Conservation (phyloP, 805 yeast species). For the Saccharomyces eubayanus region DNA sequence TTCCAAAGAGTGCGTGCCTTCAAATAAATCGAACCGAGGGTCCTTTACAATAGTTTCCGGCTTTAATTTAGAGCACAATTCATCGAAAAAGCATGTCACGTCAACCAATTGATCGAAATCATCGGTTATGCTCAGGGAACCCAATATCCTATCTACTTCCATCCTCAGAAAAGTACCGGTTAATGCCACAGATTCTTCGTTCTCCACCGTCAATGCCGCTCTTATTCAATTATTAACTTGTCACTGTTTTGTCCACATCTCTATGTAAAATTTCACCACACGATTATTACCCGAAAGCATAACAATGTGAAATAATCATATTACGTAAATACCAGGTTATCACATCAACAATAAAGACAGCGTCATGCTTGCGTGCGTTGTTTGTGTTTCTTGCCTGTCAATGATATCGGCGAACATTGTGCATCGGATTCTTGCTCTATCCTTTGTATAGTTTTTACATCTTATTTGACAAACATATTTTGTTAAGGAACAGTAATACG, state of each 20-base stretch:
- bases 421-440: neutral
- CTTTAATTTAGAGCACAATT: conserved; percentile 32
- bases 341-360: neutral
- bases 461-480: neutral
- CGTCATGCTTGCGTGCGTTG: neutral
- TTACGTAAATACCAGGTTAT: neutral
- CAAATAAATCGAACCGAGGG: conserved; percentile 55
- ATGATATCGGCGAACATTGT: neutral
- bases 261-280: neutral
- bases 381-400: neutral
- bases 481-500: neutral
- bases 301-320: neutral
- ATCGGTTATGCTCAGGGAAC: conserved; percentile 1
- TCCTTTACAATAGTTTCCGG: conserved; percentile 53
- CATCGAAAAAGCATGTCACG: conserved; percentile 46
- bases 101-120: conserved; percentile 33
- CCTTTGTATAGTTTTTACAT: neutral
- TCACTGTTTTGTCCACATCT: neutral
- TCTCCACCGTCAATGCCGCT: neutral
- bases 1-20: conserved; percentile 86
- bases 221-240: neutral
- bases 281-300: neutral
- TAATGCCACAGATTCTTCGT: neutral
- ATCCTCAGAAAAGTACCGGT: neutral
- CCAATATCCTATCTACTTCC: neutral